phyloP scores from a whole-genome alignment of 495 filamentous ascomycete species.

The Aspergillus hancockii region DNA sequence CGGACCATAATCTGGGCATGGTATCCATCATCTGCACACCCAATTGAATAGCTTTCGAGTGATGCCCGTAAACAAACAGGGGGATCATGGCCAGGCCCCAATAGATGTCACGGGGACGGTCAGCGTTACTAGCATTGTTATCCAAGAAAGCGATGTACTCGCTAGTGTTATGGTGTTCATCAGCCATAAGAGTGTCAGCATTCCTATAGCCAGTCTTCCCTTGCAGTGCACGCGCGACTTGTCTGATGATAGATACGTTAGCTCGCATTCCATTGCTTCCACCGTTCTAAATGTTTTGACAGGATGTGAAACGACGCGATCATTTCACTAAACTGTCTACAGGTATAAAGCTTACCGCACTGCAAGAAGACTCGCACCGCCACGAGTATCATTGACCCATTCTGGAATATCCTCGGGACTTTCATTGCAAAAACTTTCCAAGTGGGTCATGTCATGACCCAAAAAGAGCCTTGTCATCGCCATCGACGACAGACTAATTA shows the following conservation, averaged over 20 bases:
- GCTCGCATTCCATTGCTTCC: background rate
- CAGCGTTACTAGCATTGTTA: constrained; percentile 50
- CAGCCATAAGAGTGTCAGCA: constrained; percentile 64
- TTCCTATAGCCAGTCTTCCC: constrained; percentile 70
- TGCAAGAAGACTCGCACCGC: constrained; percentile 70
- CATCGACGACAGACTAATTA: constrained; percentile 72
- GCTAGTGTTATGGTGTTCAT: constrained; percentile 64
- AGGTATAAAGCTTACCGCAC: constrained; percentile 38
- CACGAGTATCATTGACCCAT: constrained; percentile 76
- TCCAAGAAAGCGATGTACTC: constrained; percentile 63
- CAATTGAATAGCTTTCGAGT: constrained; percentile 65
- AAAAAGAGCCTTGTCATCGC: constrained; percentile 70
- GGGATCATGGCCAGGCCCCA: constrained; percentile 69
- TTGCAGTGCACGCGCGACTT: constrained; percentile 76
- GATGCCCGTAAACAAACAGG: constrained; percentile 74
- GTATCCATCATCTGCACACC: constrained; percentile 62
- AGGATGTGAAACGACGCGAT: background rate
- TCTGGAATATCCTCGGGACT: constrained; percentile 73
- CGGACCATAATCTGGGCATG: constrained; percentile 67
- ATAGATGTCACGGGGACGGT: constrained; percentile 69
- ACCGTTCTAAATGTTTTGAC: background rate
- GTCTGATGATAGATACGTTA: constrained; percentile 40
- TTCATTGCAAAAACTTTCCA: constrained; percentile 73
- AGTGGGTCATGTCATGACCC: constrained; percentile 72
- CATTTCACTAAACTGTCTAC: background rate